Evolutionary conservation across 768 basidiomycete species (phyloP).

Genomic region (Atractiella rhizophila): DNA sequence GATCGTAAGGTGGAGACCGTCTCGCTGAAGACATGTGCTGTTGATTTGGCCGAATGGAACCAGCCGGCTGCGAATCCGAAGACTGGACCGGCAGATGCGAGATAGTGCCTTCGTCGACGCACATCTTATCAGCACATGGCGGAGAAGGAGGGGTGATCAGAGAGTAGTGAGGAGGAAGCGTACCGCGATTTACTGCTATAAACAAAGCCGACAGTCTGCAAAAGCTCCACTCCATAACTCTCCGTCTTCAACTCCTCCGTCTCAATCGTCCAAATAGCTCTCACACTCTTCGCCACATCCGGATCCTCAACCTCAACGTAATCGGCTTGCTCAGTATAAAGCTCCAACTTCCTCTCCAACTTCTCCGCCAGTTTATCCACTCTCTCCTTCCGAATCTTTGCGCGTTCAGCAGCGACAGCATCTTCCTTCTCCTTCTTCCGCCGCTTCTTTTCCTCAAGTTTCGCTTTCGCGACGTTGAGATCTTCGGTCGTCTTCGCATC

Average conservation of each 20-base stretch:
- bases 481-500: slow-evolving; percentile 23
- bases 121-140: too few species aligned
- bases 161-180: not conserved
- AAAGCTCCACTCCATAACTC: slow-evolving; percentile 61
- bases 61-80: slow-evolving; percentile 72
- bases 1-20: slow-evolving; percentile 15
- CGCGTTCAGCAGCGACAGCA: slow-evolving; percentile 31
- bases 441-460: slow-evolving; percentile 24
- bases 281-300: slow-evolving; percentile 36
- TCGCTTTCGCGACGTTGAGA: slow-evolving; percentile 35
- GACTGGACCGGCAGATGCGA: slow-evolving; percentile 42
- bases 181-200: slow-evolving; percentile 37
- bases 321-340: slow-evolving; percentile 45
- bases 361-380: slow-evolving; percentile 51
- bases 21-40: slow-evolving; percentile 78
- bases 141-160: not conserved
- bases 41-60: slow-evolving; percentile 74
- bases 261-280: slow-evolving; percentile 16
- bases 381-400: slow-evolving; percentile 48
- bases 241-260: slow-evolving; percentile 45
- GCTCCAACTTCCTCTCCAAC: slow-evolving; percentile 53
- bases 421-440: not conserved
- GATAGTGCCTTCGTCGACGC: slow-evolving; percentile 33
- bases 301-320: slow-evolving; percentile 37
- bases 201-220: slow-evolving; percentile 65